Evolutionary conservation across 2,329 filamentous ascomycete species (phyloP), one percentile per base, ranked within the genome.

Genomic region (Sclerotinia trifoliorum): DNA sequence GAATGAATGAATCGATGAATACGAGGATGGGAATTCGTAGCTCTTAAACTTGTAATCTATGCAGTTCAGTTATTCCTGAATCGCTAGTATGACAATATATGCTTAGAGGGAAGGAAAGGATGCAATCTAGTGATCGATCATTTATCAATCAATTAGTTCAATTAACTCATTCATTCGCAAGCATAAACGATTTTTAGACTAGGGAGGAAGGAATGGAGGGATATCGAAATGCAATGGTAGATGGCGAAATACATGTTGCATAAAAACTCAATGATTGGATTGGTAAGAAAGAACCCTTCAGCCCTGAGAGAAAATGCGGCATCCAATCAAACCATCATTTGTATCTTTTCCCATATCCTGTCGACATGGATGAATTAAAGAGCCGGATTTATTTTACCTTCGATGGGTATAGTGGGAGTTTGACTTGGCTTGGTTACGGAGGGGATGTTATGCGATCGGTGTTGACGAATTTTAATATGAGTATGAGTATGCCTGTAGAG

Each of bases 201-300:
- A 35, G 35, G 11, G 32, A n/a, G 5, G 6, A 8, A 10, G 8
- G n/a, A n/a, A n/a, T n/a, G 35, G 35, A 35, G 32, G 32, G 6
- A 35, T 35, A 35, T 6, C 8, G 1, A 35, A 35, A 55, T 55
- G 57, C 35, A 46, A 46, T 32, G 39, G 42, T 21, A 13, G 57
- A 61, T 48, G 57, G 57, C 26, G 6, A 32, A 19, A 48, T 61
- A 19, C 57, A 61, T 61, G 26, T 48, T 61, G 57, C 57, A 61
- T 48, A 17, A 46, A 61, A 48, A 8, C 0, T 29, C 6, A 61
- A 61, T 29, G 57, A 48, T 61, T 61, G 57, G 42, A 61, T 48
- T 32, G 26, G 26, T n/a, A 15, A 32, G 57, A 26, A 35, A 35
- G 32, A 35, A 35, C 35, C 35, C 26, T 44, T 61, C 57, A 61